Evolutionary conservation across 1,284 basidiomycete genomes (phyloP).

Genomic region (Sporisorium graminicola): DNA sequence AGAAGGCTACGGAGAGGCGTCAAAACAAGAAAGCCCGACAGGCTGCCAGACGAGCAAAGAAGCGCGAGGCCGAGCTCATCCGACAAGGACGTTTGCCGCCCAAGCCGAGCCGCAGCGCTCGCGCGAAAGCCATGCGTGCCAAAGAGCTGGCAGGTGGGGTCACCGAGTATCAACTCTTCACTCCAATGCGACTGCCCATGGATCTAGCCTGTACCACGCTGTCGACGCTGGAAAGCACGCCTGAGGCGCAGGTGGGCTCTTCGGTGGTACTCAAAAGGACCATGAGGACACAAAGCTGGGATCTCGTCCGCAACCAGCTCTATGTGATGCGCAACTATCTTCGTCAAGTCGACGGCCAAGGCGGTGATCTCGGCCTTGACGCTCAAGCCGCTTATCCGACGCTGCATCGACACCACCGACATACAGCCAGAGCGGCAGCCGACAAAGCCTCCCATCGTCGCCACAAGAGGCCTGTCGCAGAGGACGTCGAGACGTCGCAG

Average conservation of each 20-base stretch:
- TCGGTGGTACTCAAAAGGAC: conserved; percentile 34
- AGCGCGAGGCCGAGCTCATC: conserved; percentile 49
- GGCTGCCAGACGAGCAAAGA: conserved; percentile 47
- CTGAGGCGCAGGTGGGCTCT: conserved; percentile 22
- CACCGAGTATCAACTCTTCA: conserved; percentile 67
- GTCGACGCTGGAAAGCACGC: conserved; percentile 36
- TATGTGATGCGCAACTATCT: conserved; percentile 61
- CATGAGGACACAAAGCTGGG: conserved; percentile 48
- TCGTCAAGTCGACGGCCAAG: conserved; percentile 58
- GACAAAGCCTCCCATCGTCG: conserved; percentile 18
- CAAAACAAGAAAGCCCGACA: conserved; percentile 41
- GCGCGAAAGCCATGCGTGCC: conserved; percentile 62
- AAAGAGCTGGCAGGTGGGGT: conserved; percentile 64
- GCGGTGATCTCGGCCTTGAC: conserved; percentile 60
- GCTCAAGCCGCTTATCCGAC: conserved; percentile 29
- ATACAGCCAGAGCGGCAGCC: conserved; percentile 16
- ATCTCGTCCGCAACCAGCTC: conserved; percentile 53
- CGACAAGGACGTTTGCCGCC: conserved; percentile 47
- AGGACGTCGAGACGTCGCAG: conserved; percentile 1
- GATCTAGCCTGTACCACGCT: conserved; percentile 31
- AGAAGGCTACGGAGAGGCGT: conserved; percentile 32
- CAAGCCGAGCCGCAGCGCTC: conserved; percentile 63
- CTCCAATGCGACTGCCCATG: conserved; percentile 58
- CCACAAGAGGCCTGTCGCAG: conserved; percentile 12
- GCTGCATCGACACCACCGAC: conserved; percentile 26